Evolutionary conservation across 2,329 filamentous ascomycete species (phyloP), one percentile per base, ranked within the genome.

Genomic region (Scedosporium apiospermum): DNA sequence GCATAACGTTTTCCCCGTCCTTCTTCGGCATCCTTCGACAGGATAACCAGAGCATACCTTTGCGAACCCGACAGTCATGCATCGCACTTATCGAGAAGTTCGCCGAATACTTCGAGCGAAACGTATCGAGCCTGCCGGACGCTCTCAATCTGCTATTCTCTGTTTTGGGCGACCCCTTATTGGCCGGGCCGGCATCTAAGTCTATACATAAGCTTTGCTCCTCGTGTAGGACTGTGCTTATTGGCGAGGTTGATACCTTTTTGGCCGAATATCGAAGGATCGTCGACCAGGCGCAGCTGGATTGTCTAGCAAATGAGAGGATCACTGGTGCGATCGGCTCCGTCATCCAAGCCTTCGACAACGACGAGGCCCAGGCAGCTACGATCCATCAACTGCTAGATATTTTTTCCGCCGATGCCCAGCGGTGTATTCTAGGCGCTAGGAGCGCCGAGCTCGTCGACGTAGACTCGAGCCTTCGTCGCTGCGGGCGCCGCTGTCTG

Each of bases 121-220:
- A 90, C 69, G 78, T 85, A 1, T 79, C 82, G 38, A 84, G 85
- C 65, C 79, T 96, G 1, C 87, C 89, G 0, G 78, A 85, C 51
- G 88, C 88, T 1, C 77, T 96, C 26, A 89, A 88, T 58, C 85
- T 93, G 55, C 80, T 95, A 0, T 93, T 96, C 70, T 82, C 80
- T 38, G 86, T 88, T 6, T 78, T 93, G 3, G 80, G 82, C 18
- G 85, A 88, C 38, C 75, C 81, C 1, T 75, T 80, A 3, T 78
- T 93, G 55, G 85, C 87, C 7, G 78, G 81, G n/a, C 80, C 84
- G 58, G 88, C 90, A 3, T 89, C 90, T 1, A 88, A 86, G 69
- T 89, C 90, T 0, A 93, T 96, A 42, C 79, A 83, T 38, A 84
- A 83, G 5, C 81, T 95, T 1, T 93, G 90, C 70, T 90, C 86